Evolutionary conservation across 495 filamentous ascomycete species (phyloP), one percentile per base, ranked within the genome.

Genomic region (Lasiosphaeria ovina): DNA sequence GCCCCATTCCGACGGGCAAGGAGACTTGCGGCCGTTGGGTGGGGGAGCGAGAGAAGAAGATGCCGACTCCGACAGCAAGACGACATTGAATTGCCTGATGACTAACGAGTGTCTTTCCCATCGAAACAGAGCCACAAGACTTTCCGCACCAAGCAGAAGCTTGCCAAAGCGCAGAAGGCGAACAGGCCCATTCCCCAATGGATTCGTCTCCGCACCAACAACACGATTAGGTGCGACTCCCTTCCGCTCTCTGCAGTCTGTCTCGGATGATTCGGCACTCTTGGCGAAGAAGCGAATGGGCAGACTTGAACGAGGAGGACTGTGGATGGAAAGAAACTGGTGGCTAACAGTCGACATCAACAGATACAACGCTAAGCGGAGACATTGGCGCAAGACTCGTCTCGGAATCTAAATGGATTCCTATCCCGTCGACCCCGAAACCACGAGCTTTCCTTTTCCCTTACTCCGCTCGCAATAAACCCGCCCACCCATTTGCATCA

Each of bases 121-220:
- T 10, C 16, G 5, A 61, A 62, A 77, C 77, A 97, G 92, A 91
- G 88, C 86, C 91, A 98, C 84, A 97, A 97, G 87, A 91, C 92
- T 74, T 97, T 97, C 90, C 89, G 90, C 77, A 95, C 91, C 79
- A 98, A 98, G 93, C 89, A 94, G 80, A 98, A 98, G 94, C 94
- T 98, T 83, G 94, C 95, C 74, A 97, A 92, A 85, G 94, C 94
- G 74, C 92, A 97, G 85, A 97, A 95, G 83, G 92, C 97, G 84
- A 98, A 98, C 89, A 85, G 95, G 70, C 94, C 94, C 63, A 97
- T 98, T 78, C 94, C 94, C 64, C 94, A 98, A 86, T 98, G 94
- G 94, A 98, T 98, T 77, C 89, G 94, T 72, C 86, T 98, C 71
- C 88, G 94, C 75, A 98, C 94, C 66, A 89, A 88, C 78, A 98